Evolutionary conservation across 2,329 filamentous ascomycete genomes (phyloP).

Genomic region (Arthrobotrys entomopaga): DNA sequence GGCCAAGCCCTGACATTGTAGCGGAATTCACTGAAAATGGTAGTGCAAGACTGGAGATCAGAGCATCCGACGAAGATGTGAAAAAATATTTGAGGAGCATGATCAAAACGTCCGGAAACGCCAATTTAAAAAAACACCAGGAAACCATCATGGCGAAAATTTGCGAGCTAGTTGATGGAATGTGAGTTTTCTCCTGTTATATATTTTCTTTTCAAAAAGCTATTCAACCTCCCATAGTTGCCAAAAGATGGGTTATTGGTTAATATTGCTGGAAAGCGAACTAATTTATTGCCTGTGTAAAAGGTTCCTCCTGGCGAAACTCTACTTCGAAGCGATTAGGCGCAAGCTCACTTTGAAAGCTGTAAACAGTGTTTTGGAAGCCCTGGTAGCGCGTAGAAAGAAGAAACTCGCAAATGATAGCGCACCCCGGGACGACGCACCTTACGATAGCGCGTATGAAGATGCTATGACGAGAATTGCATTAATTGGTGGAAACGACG

Average conservation of each 20-base stretch:
- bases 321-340: conserved; percentile 9
- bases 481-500: background rate
- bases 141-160: conserved; percentile 7
- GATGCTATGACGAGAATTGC: conserved; percentile 16
- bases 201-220: no score
- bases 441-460: conserved; percentile 12
- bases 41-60: conserved; percentile 7
- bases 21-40: background rate
- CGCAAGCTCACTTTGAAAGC: conserved; percentile 3
- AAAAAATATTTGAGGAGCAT: conserved; percentile 3
- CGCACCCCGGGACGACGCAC: background rate
- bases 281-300: background rate
- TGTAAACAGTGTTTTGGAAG: conserved; percentile 60
- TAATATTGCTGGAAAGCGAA: background rate
- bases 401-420: background rate
- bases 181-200: conserved; percentile 4
- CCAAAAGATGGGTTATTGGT: no score
- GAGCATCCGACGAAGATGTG: conserved; percentile 15
- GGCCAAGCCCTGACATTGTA: conserved; percentile 57
- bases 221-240: no score
- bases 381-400: conserved; percentile 58
- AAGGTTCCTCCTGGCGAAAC: conserved; percentile 25
- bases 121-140: background rate
- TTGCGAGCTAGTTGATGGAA: conserved; percentile 1
- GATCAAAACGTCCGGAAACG: background rate